Evolutionary conservation across 1,139 yeast species (phyloP), one percentile per base, ranked within the genome.

Genomic region (Saccharomyces hybrid): DNA sequence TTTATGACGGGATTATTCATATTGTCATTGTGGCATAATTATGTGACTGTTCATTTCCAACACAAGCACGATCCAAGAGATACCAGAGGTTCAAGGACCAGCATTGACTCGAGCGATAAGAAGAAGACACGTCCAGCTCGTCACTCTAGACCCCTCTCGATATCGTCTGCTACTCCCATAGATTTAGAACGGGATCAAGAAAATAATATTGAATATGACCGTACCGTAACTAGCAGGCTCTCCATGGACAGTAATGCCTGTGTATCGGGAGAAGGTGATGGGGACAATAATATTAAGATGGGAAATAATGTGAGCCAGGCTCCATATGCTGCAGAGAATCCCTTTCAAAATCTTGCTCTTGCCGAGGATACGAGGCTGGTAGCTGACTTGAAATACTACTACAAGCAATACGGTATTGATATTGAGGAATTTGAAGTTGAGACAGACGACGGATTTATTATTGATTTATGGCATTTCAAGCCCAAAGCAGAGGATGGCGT

Each of bases 401-500:
- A 16, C 20, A 16, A 16, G 20, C 20, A 16, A 16, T 16, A 16
- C 20, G 20, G 20, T 16, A 16, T 16, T 16, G 20, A 16, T 16
- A 16, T 16, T 16, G 20, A 16, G 2, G 20, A 16, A 16, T 16
- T 16, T 16, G 20, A 16, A 16, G 20, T 16, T 16, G 20, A 16
- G 20, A 16, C 20, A 16, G 20, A 16, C 20, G 20, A 16, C 20
- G 20, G 20, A 16, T 16, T 16, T 16, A 16, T 16, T 16, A 16
- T 16, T 16, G 20, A 16, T 16, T 16, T 16, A 2, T 16, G 20
- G 20, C 20, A 16, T 16, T 16, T 16, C 20, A 16, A 16, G 20
- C 20, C 20, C 20, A 16, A 16, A 30, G 67, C 59, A 2, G 65
- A 68, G 1, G 83, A 85, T 65, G 88, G 90, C 0, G 73, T 73